A percentile compares a stretch with the other conserved stretches of the same genome.
Evolutionary conservation across 805 yeast species (phyloP).

Genomic region (Ogataea paradorogensis): DNA sequence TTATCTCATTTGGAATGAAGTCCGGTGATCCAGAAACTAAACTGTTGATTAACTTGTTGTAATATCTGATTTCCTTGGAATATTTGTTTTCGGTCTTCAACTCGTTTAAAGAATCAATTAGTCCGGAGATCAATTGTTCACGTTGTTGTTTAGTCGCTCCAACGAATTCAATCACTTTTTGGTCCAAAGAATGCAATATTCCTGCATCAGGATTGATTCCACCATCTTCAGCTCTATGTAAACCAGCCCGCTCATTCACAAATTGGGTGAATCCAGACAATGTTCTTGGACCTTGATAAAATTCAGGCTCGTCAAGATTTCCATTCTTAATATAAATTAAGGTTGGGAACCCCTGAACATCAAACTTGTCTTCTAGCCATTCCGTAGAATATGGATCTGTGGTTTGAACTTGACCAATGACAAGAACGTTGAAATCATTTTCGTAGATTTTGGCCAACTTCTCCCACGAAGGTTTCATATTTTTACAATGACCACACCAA

Average conservation of each 20-base stretch:
- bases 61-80: slow-evolving; percentile 40
- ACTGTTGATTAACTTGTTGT: slow-evolving; percentile 45
- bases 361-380: slow-evolving; percentile 39
- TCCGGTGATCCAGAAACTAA: slow-evolving; percentile 42
- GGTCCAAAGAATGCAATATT: slow-evolving; percentile 34
- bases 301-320: slow-evolving; percentile 34
- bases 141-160: slow-evolving; percentile 30
- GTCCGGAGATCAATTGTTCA: slow-evolving; percentile 28
- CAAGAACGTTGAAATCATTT: slow-evolving; percentile 36
- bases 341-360: slow-evolving; percentile 50
- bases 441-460: slow-evolving; percentile 47
- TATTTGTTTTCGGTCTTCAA: slow-evolving; percentile 25
- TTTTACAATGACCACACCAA: slow-evolving; percentile 60
- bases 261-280: slow-evolving; percentile 48
- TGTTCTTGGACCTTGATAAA: slow-evolving; percentile 43
- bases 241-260: slow-evolving; percentile 41
- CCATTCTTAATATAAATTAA: slow-evolving; percentile 45
- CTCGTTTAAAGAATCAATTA: slow-evolving; percentile 37
- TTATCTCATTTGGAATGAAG: slow-evolving; percentile 44
- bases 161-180: slow-evolving; percentile 30
- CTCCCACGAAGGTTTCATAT: slow-evolving; percentile 49
- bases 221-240: slow-evolving; percentile 42
- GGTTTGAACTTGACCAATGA: slow-evolving; percentile 47
- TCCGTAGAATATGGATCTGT: slow-evolving; percentile 44
- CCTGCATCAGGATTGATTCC: slow-evolving; percentile 40